phyloP scores from a whole-genome alignment of 805 yeast species.

The Cyberlindnera maritima region DNA sequence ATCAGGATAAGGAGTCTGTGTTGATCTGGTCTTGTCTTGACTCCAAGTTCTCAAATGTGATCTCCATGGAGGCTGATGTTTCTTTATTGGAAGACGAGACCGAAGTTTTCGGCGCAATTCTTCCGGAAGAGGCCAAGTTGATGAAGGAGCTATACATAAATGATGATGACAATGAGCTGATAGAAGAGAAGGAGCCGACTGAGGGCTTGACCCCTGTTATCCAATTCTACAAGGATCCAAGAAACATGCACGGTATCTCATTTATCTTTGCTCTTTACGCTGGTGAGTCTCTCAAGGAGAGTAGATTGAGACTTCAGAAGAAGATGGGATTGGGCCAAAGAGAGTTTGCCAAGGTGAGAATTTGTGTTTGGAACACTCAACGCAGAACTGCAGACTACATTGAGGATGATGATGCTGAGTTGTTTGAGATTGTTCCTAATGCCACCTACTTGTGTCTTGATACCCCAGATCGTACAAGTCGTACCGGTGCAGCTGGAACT shows the following conservation, averaged over 20 bases:
- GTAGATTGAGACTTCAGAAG: constrained; percentile 64
- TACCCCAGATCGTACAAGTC: constrained; percentile 72
- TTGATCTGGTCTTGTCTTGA: constrained; percentile 54
- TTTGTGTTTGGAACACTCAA: constrained; percentile 37
- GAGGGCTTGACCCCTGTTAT: constrained; percentile 58
- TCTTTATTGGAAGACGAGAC: constrained; percentile 36
- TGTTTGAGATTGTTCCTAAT: constrained; percentile 42
- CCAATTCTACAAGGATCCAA: constrained; percentile 73
- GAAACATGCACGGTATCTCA: constrained; percentile 76
- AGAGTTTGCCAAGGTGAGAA: constrained; percentile 72
- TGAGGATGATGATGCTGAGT: constrained; percentile 43
- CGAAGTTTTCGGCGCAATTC: constrained; percentile 44
- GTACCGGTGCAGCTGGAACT: constrained; percentile 26
- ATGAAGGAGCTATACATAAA: constrained; percentile 19
- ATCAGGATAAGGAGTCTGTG: constrained; percentile 43
- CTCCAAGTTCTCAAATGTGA: constrained; percentile 34
- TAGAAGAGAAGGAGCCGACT: constrained; percentile 17
- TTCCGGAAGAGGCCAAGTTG: constrained; percentile 34
- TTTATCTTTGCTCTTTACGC: constrained; percentile 72
- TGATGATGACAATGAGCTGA: constrained; percentile 15
- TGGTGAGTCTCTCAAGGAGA: constrained; percentile 59
- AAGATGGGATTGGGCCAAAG: constrained; percentile 74
- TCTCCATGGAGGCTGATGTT: constrained; percentile 36
- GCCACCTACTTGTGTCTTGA: constrained; percentile 70
- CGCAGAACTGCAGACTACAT: constrained; percentile 38